Percentiles rank a stretch among this genome's conserved stretches.
Evolutionary conservation across 2,329 filamentous ascomycete genomes (phyloP).

Genomic region (Penicillium decumbens): DNA sequence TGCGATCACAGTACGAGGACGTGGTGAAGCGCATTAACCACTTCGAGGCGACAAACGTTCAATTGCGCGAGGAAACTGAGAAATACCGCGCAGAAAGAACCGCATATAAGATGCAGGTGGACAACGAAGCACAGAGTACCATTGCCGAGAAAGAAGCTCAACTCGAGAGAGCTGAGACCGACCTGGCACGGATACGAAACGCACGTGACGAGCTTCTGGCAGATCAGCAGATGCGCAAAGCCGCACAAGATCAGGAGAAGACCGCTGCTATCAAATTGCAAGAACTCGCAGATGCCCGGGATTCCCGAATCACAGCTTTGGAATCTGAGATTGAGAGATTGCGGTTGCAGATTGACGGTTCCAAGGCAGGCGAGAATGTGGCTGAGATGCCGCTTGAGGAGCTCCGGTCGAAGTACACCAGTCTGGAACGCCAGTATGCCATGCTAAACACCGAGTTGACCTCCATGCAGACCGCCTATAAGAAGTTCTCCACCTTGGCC

Average conservation of each 20-base stretch:
- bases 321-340: constrained; percentile 78
- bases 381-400: constrained; percentile 64
- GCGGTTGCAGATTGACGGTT: constrained; percentile 51
- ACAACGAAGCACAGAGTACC: constrained; percentile 69
- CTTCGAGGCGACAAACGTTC: constrained; percentile 80
- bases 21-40: constrained; percentile 88
- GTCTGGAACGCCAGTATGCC: constrained; percentile 72
- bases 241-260: constrained; percentile 70
- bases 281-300: constrained; percentile 72
- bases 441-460: constrained; percentile 83
- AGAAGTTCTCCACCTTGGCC: constrained; percentile 77
- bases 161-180: constrained; percentile 72
- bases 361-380: constrained; percentile 43
- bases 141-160: constrained; percentile 77
- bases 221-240: constrained; percentile 74
- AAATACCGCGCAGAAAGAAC: constrained; percentile 81
- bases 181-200: constrained; percentile 79
- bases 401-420: constrained; percentile 66
- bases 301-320: constrained; percentile 72
- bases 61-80: constrained; percentile 77
- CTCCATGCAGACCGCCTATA: constrained; percentile 86
- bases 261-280: constrained; percentile 67
- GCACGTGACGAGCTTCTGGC: constrained; percentile 79
- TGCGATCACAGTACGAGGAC: constrained; percentile 87
- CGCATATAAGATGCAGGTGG: constrained; percentile 71